Conservation (phyloP, 441 rosid genomes). For the Populus hybrid region DNA sequence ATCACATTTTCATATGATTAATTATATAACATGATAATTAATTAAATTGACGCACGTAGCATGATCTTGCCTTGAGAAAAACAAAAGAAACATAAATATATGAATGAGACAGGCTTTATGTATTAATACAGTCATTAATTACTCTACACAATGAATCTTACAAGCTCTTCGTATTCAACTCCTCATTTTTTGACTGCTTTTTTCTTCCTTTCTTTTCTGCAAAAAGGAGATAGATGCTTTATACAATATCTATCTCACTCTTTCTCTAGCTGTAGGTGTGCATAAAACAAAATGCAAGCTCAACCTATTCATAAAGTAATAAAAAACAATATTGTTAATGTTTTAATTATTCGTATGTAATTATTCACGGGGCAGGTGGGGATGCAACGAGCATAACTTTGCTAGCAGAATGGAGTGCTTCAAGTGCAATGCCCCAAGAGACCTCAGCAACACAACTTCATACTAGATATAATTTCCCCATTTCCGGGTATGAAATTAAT, state of each 20-base stretch:
- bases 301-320: too few relatives aligned
- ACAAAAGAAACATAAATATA: too few relatives aligned
- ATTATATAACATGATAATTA: too few relatives aligned
- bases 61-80: neutral
- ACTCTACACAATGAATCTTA: too few relatives aligned
- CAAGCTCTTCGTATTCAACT: too few relatives aligned
- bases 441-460: slow-evolving; percentile 49
- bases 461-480: slow-evolving; percentile 33
- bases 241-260: too few relatives aligned
- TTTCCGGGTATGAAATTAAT: slow-evolving; percentile 35
- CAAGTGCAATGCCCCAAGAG: slow-evolving; percentile 87
- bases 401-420: slow-evolving; percentile 88
- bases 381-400: slow-evolving; percentile 85
- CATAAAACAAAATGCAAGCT: neutral
- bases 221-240: too few relatives aligned
- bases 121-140: too few relatives aligned
- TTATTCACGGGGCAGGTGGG: slow-evolving; percentile 41
- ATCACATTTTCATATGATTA: neutral
- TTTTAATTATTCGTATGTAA: neutral
- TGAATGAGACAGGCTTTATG: too few relatives aligned
- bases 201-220: too few relatives aligned
- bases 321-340: neutral
- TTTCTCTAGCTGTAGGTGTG: too few relatives aligned
- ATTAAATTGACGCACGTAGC: neutral
- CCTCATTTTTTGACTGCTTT: too few relatives aligned